phyloP scores from a whole-genome alignment of 148 eudicot genomes.

The Rhododendron henanense region DNA sequence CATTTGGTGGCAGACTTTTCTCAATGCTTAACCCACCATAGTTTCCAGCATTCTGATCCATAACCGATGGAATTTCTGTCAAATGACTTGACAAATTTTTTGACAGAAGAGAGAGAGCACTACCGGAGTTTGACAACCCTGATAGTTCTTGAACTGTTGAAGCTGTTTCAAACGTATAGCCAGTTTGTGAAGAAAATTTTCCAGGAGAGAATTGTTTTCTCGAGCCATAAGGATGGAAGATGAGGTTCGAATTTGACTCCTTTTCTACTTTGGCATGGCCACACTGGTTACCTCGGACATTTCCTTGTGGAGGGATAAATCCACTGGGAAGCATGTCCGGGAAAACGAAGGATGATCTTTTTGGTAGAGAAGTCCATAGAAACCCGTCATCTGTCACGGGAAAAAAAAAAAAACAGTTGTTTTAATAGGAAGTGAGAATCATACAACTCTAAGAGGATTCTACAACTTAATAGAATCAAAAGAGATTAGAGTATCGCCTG shows the following conservation, averaged over 20 bases:
- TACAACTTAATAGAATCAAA: neutral
- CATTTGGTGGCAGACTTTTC: neutral
- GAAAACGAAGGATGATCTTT: conserved; percentile 39
- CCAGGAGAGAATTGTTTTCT: conserved; percentile 9
- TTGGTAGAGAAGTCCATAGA: conserved; percentile 26
- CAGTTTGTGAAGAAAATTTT: neutral
- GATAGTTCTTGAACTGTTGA: conserved; percentile 17
- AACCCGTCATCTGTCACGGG: conserved; percentile 27
- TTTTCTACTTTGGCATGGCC: conserved; percentile 33
- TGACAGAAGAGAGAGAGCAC: conserved; percentile 73
- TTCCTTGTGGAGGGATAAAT: conserved; percentile 16
- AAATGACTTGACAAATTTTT: neutral
- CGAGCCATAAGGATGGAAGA: conserved; percentile 3
- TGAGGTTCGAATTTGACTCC: conserved; percentile 18
- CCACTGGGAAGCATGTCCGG: conserved; percentile 31
- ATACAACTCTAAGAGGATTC: neutral
- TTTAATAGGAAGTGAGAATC: neutral
- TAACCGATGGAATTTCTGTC: neutral
- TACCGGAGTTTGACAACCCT: conserved; percentile 33
- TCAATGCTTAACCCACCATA: neutral
- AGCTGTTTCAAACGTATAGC: conserved; percentile 20
- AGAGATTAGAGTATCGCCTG: neutral
- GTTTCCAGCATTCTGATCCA: neutral
- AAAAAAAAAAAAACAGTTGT: neutral
- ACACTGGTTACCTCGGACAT: conserved; percentile 18